These are phyloP conservation scores for Dendrobium chrysotoxum DNA, from an alignment of 106 monocot species.

Conservation along the genomic window DNA sequence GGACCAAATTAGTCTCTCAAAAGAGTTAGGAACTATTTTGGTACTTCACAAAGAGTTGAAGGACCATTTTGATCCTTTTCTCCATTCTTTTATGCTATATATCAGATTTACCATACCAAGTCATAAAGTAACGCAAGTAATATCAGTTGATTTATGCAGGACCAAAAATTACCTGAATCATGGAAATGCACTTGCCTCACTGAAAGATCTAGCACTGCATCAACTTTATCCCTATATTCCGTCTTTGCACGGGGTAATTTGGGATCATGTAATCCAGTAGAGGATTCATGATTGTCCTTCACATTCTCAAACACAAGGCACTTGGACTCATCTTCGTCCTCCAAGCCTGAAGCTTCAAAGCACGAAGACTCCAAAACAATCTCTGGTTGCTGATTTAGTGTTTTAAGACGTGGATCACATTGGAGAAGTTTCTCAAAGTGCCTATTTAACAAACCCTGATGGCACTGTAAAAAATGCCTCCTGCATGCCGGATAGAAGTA, in stretches of 20 bases:
- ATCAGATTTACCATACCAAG: background rate
- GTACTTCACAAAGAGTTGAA: no score
- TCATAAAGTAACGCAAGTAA: background rate
- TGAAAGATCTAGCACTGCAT: conserved; percentile 21
- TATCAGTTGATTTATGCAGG: background rate
- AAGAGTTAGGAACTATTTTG: no score
- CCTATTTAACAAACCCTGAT: conserved; percentile 61
- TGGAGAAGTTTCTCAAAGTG: conserved; percentile 86
- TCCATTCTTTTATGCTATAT: background rate
- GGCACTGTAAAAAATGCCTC: conserved; percentile 75
- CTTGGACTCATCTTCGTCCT: conserved; percentile 40
- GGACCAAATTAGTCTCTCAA: no score
- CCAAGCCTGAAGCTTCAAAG: conserved; percentile 32
- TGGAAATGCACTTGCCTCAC: conserved; percentile 28
- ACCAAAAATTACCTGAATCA: conserved; percentile 46
- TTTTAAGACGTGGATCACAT: conserved; percentile 55
- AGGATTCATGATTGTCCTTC: conserved; percentile 25
- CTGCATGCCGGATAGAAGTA: conserved; percentile 34
- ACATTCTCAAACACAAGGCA: conserved; percentile 18
- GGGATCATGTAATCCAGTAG: conserved; percentile 21
- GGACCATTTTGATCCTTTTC: no score
- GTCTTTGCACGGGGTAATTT: conserved; percentile 19
- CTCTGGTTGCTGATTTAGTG: conserved; percentile 53
- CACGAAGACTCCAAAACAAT: conserved; percentile 44
- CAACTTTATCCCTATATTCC: conserved; percentile 26